A percentile compares a stretch with the other conserved stretches of the same genome.
Conservation (phyloP, 805 yeast genomes). For the Yarrowia bubula region DNA sequence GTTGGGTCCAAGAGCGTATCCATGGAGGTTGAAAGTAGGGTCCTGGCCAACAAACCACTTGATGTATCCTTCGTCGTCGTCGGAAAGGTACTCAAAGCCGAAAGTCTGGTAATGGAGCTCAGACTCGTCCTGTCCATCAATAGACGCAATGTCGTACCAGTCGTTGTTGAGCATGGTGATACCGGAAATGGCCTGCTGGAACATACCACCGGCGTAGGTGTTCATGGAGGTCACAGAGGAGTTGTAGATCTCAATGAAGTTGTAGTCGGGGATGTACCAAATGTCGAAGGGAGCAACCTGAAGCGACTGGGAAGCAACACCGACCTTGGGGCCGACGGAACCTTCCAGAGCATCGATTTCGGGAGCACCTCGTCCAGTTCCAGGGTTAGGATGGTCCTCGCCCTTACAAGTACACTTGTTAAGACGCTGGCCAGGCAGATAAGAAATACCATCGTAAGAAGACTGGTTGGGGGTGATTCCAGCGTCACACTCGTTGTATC, state of each 20-base stretch:
- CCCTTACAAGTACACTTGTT: constrained; percentile 76
- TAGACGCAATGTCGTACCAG: constrained; percentile 71
- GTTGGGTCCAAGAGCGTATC: constrained; percentile 78
- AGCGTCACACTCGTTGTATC: constrained; percentile 83
- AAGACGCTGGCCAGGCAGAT: constrained; percentile 79
- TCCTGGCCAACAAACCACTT: constrained; percentile 82
- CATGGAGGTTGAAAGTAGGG: constrained; percentile 71
- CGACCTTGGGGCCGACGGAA: constrained; percentile 53
- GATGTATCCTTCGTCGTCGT: constrained; percentile 66
- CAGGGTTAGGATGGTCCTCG: constrained; percentile 83
- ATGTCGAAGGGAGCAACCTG: constrained; percentile 93
- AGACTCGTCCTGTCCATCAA: constrained; percentile 45
- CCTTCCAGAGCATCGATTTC: constrained; percentile 93
- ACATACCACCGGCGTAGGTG: constrained; percentile 87
- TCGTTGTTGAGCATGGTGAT: constrained; percentile 70
- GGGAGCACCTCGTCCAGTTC: constrained; percentile 91
- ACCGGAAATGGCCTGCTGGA: constrained; percentile 89
- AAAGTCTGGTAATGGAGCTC: constrained; percentile 61
- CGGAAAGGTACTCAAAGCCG: constrained; percentile 76
- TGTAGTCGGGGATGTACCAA: constrained; percentile 91
- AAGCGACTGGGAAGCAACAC: constrained; percentile 85
- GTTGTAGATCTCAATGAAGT: constrained; percentile 72
- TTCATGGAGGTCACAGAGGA: constrained; percentile 72
- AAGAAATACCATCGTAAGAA: constrained; percentile 83
- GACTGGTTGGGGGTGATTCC: constrained; percentile 95